Percentiles rank a stretch among this genome's conserved stretches.
These are phyloP conservation scores for Solanum chacoense DNA, from an alignment of 305 asterid genomes.

Conservation along the genomic window DNA sequence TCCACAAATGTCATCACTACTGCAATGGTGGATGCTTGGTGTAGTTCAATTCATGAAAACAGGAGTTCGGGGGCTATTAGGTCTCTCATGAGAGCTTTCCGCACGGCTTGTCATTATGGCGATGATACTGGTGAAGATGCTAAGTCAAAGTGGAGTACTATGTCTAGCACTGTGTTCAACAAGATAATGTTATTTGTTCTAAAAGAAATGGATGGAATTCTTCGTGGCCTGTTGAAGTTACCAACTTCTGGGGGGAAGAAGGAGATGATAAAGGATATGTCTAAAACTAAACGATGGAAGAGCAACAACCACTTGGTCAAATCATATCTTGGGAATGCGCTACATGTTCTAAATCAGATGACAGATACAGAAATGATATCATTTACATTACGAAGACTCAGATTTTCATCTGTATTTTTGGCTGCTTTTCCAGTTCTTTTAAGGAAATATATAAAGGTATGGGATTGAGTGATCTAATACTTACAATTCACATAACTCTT, in stretches of 20 bases:
- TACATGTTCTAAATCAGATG: constrained; percentile 89
- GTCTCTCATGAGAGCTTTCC: constrained; percentile 71
- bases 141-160: constrained; percentile 41
- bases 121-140: constrained; percentile 69
- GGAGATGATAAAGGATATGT: constrained; percentile 48
- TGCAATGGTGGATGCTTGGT: constrained; percentile 86
- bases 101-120: constrained; percentile 86
- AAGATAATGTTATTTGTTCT: constrained; percentile 78
- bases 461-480: neutral
- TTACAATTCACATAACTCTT: neutral
- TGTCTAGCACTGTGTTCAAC: constrained; percentile 85
- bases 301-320: constrained; percentile 69
- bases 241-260: constrained; percentile 63
- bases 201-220: constrained; percentile 85
- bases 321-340: constrained; percentile 84
- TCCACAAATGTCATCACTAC: constrained; percentile 51
- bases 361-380: constrained; percentile 83
- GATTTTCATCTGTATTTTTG: constrained; percentile 56
- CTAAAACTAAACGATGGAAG: constrained; percentile 65
- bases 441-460: constrained; percentile 85
- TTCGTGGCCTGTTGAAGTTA: constrained; percentile 52
- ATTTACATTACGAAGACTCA: constrained; percentile 56
- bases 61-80: constrained; percentile 57
- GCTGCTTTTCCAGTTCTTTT: constrained; percentile 83
- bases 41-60: constrained; percentile 38